phyloP scores from a whole-genome alignment of 1,284 basidiomycete genomes.

The Veloboletus limbatus region DNA sequence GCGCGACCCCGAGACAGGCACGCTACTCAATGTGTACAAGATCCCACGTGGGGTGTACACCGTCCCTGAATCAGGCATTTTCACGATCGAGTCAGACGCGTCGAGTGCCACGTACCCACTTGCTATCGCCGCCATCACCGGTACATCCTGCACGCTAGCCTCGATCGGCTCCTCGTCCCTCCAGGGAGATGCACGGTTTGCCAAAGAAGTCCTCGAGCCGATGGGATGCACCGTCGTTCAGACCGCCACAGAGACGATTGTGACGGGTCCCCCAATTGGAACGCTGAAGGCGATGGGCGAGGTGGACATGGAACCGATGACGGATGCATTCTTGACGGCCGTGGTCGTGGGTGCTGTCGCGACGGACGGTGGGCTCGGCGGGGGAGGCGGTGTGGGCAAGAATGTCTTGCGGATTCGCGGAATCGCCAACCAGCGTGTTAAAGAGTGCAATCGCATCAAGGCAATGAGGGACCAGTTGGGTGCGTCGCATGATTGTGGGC shows the following conservation, averaged over 20 bases:
- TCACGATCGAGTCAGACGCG: constrained; percentile 95
- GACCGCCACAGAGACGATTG: constrained; percentile 88
- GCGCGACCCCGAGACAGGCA: constrained; percentile 59
- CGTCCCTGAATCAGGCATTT: constrained; percentile 65
- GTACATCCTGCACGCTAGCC: constrained; percentile 88
- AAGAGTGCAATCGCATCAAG: constrained; percentile 95
- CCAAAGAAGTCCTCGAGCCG: constrained; percentile 86
- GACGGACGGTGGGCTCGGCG: constrained; percentile 35
- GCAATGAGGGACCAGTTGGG: constrained; percentile 97
- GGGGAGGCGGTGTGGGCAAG: constrained; percentile 27
- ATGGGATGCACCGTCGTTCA: constrained; percentile 96
- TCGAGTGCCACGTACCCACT: constrained; percentile 96
- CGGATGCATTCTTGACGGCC: constrained; percentile 97
- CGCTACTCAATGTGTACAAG: constrained; percentile 77
- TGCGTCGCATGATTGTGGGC: constrained; percentile 28
- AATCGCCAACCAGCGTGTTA: constrained; percentile 98
- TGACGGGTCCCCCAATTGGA: constrained; percentile 84
- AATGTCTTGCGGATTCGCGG: constrained; percentile 82
- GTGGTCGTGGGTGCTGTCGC: constrained; percentile 90
- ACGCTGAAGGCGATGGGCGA: constrained; percentile 64
- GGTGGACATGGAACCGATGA: constrained; percentile 99
- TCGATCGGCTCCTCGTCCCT: constrained; percentile 91
- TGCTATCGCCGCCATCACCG: constrained; percentile 95
- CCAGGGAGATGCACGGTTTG: constrained; percentile 96
- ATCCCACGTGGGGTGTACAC: constrained; percentile 82